Conservation (phyloP, 441 rosid genomes). For the Adansonia rubrostipa region DNA sequence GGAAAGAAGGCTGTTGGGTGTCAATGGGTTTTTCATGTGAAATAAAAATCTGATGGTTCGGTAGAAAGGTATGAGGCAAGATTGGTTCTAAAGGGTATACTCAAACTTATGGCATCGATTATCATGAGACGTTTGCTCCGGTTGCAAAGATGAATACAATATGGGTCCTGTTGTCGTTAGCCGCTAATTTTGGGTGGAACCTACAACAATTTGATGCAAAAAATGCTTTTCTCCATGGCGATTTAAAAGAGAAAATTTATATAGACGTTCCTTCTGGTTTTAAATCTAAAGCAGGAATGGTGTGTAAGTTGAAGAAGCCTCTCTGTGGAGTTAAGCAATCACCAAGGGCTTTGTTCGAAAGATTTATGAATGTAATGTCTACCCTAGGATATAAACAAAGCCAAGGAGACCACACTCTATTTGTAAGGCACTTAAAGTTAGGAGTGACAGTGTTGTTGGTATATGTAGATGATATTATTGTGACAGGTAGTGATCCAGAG, state of each 20-base stretch:
- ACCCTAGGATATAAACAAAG: background rate
- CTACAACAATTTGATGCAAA: background rate
- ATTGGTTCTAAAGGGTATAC: background rate
- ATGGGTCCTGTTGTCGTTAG: background rate
- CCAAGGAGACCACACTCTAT: background rate
- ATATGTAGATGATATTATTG: background rate
- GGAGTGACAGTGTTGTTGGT: background rate
- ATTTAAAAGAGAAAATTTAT: background rate
- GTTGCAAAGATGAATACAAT: background rate
- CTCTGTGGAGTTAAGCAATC: background rate
- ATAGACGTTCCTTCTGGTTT: background rate
- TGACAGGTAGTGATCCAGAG: background rate
- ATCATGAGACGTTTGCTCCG: background rate
- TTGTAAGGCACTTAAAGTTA: background rate
- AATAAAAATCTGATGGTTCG: background rate
- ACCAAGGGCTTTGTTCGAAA: background rate
- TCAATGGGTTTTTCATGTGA: background rate
- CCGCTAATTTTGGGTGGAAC: background rate
- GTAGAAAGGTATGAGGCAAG: background rate
- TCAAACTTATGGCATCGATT: background rate
- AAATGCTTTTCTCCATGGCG: background rate
- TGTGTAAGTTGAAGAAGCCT: background rate
- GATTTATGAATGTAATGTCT: background rate
- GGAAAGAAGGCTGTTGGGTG: background rate
- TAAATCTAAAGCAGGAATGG: background rate